Base-by-base conservation (phyloP, 1,284 basidiomycete species). In the Boletellus deceptivus region DNA sequence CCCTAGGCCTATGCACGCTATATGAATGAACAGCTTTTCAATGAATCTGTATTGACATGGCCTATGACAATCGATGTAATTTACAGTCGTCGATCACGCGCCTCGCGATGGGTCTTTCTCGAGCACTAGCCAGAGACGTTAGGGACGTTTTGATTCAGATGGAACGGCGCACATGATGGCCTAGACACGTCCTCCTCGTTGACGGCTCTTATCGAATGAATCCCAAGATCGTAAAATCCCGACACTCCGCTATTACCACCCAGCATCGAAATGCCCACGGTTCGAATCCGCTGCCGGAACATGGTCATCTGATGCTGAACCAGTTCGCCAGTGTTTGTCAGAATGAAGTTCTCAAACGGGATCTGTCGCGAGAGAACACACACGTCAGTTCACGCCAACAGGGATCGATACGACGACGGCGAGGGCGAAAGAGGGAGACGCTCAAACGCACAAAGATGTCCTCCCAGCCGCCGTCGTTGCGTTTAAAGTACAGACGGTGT, bases 261-360 rank as follows among this genome's bases (percentile, higher is more conserved):
- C 7, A 93, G 72, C 14, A 93, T 70, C 1, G 90, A 91, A 31
- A 96, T 85, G 3, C 93, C 93, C 14, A 96, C 75, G 14, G 87
- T 91, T 47, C 87, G 78, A 13, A 96, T 72, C 49, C 80, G 82
- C 55, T 92, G 84, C 16, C 81, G 76, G 63, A 83, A 79, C 86
- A 96, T 93, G 46, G 69, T 70, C 34, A 93, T 79, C 58, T 91
- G 82, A 33, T 79, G 73, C 38, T 78, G 74, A 2, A 83, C 79
- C 41, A 93, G 70, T 62, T 91, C 83, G 4, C 93, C 93, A 0
- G 82, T 79, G 61, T 93, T 93, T 24, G 91, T 93, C 43, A 91
- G 75, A 16, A 92, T 83, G 63, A 96, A 96, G 56, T 80, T 83
- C 48, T 79, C 72, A 60, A 95, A 84, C 0, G 92, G 91, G 48